Conservation (phyloP, 768 basidiomycete species). For the Hypsizygus marmoreus region DNA sequence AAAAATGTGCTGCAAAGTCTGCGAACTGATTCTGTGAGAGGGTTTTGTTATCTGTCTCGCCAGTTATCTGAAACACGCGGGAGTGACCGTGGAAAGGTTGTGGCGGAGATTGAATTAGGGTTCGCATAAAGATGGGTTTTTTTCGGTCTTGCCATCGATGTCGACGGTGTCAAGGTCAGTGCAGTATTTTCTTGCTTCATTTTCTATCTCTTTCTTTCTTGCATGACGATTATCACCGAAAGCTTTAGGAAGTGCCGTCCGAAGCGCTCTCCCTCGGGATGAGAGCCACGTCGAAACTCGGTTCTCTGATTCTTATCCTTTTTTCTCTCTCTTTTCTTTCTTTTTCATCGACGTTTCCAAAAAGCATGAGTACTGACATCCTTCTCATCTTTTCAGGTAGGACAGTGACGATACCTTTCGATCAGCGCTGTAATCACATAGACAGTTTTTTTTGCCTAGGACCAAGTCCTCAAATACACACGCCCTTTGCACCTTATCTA, state of each 20-base stretch:
- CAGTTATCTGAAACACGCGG: conserved; percentile 12
- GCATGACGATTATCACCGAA: conserved; percentile 51
- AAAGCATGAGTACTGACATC: not conserved
- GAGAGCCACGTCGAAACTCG: conserved; percentile 49
- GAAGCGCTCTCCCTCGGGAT: conserved; percentile 40
- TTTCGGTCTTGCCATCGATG: not conserved
- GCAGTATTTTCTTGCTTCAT: not conserved
- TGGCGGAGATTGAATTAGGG: conserved; percentile 4
- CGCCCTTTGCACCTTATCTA: too few relatives aligned
- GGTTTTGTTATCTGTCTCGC: conserved; percentile 8
- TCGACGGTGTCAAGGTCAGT: conserved; percentile 4
- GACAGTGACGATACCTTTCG: too few relatives aligned
- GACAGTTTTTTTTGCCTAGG: too few relatives aligned
- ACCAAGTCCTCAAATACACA: too few relatives aligned
- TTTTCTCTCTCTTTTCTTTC: conserved; percentile 14
- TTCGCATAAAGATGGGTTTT: not conserved
- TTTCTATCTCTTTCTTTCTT: conserved; percentile 8
- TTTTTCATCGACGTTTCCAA: conserved; percentile 2
- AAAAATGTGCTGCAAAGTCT: too few relatives aligned
- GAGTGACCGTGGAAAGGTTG: conserved; percentile 1
- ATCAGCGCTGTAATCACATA: too few relatives aligned
- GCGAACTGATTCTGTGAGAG: not conserved
- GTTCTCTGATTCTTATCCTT: conserved; percentile 49
- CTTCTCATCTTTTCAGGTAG: not conserved
- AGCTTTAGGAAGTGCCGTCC: conserved; percentile 63